phyloP scores from a whole-genome alignment of 345 rosid genomes.

The Murraya koenigii region DNA sequence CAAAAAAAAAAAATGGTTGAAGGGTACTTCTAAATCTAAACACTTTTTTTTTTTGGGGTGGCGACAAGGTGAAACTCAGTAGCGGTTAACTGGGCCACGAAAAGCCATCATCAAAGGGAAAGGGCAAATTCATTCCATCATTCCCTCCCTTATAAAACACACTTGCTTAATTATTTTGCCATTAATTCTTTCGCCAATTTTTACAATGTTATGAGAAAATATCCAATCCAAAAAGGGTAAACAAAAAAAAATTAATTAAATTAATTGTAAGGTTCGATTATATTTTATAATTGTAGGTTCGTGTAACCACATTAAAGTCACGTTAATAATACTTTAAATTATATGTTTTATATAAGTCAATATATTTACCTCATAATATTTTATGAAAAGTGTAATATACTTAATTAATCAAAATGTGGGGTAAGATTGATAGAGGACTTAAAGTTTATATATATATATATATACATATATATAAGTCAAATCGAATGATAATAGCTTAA shows the following conservation, averaged over 20 bases:
- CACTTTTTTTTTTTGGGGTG: neutral
- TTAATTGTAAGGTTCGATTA: neutral
- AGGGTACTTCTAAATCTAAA: slow-evolving; percentile 3
- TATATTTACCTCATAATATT: too few relatives aligned
- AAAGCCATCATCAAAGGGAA: neutral
- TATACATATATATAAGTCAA: neutral
- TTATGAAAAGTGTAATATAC: neutral
- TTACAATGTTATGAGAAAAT: neutral
- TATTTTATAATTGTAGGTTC: too few relatives aligned
- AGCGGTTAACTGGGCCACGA: neutral
- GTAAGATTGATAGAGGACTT: neutral
- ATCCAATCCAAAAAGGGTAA: neutral
- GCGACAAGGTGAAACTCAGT: neutral
- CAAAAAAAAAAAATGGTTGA: neutral
- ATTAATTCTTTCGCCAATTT: neutral
- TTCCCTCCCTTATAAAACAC: neutral
- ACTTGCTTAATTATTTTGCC: neutral
- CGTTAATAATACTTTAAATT: too few relatives aligned
- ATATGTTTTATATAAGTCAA: neutral
- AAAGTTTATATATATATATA: neutral
- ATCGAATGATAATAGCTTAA: neutral
- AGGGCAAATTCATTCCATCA: neutral
- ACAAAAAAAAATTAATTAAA: too few relatives aligned
- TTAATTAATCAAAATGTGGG: neutral
- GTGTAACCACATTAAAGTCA: too few relatives aligned